Conservation (phyloP, 2,329 filamentous ascomycete species). For the Aurifilum marmelostoma region DNA sequence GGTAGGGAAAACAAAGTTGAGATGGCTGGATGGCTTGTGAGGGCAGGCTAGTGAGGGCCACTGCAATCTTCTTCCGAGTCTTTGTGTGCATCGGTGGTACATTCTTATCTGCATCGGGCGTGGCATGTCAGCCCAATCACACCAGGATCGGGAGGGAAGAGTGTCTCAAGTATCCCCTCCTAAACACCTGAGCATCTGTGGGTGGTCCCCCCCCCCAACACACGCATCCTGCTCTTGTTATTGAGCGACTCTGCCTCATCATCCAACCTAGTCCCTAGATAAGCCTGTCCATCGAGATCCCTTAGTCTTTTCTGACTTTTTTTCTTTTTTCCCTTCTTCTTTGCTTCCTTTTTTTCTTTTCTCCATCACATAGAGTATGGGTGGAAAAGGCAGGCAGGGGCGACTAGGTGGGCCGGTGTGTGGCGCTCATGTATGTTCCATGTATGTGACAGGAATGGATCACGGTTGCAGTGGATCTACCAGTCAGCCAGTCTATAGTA, state of each 20-base stretch:
- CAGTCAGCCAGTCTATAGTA: not conserved
- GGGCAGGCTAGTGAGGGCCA: no score
- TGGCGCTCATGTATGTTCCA: slow-evolving; percentile 5
- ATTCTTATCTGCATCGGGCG: slow-evolving; percentile 6
- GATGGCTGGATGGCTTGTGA: not conserved
- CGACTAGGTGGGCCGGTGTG: not conserved
- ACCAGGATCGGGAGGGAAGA: not conserved
- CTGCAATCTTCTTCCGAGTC: not conserved
- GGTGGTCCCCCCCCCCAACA: not conserved
- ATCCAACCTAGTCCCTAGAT: no score
- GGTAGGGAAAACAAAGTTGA: not conserved
- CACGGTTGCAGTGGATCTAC: not conserved
- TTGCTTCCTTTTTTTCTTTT: not conserved
- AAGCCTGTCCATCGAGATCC: no score
- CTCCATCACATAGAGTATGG: not conserved
- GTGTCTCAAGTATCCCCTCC: slow-evolving; percentile 4
- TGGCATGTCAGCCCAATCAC: slow-evolving; percentile 11
- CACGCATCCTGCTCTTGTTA: no score
- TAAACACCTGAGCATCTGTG: not conserved
- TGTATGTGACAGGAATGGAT: slow-evolving; percentile 10
- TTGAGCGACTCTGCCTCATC: no score
- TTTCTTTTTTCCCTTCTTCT: not conserved
- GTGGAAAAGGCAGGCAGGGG: not conserved
- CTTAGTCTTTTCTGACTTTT: no score
- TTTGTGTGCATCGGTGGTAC: not conserved